Evolutionary conservation across 441 rosid genomes (phyloP).

Genomic region (Aquilaria agallochum): DNA sequence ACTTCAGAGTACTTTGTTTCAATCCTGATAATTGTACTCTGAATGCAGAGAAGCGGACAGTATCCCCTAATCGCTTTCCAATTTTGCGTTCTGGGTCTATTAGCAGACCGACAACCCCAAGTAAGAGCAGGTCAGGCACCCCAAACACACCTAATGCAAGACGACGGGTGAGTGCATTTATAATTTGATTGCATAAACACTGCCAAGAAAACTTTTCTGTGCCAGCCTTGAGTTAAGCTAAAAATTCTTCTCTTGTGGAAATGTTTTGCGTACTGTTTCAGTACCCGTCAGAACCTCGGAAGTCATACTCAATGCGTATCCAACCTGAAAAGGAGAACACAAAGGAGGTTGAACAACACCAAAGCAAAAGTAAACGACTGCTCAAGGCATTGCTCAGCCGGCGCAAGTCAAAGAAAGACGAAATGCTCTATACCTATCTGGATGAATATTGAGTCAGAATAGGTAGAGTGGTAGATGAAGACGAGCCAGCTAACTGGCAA

Average conservation of each 20-base stretch:
- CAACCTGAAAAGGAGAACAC: slow-evolving; percentile 47
- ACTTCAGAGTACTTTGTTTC: background rate
- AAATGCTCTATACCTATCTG: slow-evolving; percentile 76
- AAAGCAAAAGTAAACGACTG: slow-evolving; percentile 87
- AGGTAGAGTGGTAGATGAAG: background rate
- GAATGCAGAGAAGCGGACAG: slow-evolving; percentile 58
- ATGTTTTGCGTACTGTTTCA: slow-evolving; percentile 12
- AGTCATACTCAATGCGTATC: slow-evolving; percentile 63
- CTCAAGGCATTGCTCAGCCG: slow-evolving; percentile 89
- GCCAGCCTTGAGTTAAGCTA: background rate
- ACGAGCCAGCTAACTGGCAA: slow-evolving; percentile 3
- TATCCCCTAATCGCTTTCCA: slow-evolving; percentile 77
- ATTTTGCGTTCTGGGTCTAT: slow-evolving; percentile 69
- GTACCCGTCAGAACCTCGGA: slow-evolving; percentile 83
- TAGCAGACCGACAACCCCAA: slow-evolving; percentile 61
- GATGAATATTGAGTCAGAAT: slow-evolving; percentile 65
- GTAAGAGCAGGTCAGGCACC: slow-evolving; percentile 58
- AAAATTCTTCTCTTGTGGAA: background rate
- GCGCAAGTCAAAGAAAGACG: slow-evolving; percentile 93
- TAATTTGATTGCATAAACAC: too few relatives aligned
- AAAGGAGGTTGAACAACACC: slow-evolving; percentile 57
- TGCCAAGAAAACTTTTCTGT: slow-evolving; percentile 2
- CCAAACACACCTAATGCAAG: slow-evolving; percentile 46
- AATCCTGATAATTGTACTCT: background rate
- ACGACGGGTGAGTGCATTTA: slow-evolving; percentile 40